These are phyloP conservation scores for Posidonia australis DNA, from an alignment of 106 monocot species.

Conservation along the genomic window DNA sequence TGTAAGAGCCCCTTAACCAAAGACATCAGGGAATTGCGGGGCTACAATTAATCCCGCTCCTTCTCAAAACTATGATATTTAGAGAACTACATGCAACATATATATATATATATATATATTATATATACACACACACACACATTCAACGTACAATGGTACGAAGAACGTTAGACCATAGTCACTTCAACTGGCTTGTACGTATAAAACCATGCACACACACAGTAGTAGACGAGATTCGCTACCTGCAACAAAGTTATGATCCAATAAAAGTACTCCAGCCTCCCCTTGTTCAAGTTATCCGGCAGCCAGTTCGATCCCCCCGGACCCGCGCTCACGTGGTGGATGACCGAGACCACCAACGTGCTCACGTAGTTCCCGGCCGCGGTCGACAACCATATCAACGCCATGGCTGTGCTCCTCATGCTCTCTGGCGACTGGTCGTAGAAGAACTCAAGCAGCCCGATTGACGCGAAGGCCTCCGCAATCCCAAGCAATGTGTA, in stretches of 20 bases:
- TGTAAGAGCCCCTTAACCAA: no score
- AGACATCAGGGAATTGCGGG: no score
- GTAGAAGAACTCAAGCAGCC: conserved; percentile 72
- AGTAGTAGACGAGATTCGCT: no score
- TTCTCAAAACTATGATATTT: no score
- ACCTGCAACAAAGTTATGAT: conserved; percentile 42
- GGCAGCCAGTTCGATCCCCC: conserved; percentile 68
- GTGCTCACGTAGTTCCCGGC: conserved; percentile 61
- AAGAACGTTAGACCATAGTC: no score
- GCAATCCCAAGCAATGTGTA: conserved; percentile 52
- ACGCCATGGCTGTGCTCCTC: conserved; percentile 67
- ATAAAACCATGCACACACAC: no score
- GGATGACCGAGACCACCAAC: conserved; percentile 45
- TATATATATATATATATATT: no score
- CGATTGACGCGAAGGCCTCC: conserved; percentile 55
- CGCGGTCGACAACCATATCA: conserved; percentile 53
- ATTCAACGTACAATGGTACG: no score
- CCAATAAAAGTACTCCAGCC: conserved; percentile 67
- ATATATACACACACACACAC: no score
- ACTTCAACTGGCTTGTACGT: no score
- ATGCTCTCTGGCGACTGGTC: conserved; percentile 75
- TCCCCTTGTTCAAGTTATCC: conserved; percentile 53
- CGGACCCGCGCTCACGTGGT: conserved; percentile 20
- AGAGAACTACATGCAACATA: no score
- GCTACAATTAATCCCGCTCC: no score